Base-by-base conservation (phyloP, 257 asterid species). In the Petunia secreta region DNA sequence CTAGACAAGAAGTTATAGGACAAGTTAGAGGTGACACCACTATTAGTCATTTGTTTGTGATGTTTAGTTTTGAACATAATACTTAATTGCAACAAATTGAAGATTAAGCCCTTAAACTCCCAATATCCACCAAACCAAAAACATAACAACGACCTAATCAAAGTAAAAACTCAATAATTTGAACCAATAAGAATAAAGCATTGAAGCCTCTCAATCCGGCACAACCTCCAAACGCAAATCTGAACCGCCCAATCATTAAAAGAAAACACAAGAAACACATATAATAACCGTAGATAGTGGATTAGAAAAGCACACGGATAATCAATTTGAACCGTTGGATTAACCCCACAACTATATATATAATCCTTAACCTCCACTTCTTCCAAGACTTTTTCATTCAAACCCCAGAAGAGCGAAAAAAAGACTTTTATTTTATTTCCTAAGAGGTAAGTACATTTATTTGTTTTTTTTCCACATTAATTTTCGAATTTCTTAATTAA, bases 251-350 rank as follows among this genome's bases (percentile, higher is more conserved):
- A 83, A 55, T 80, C 8, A 8, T 41, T n/a, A 11, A 13, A 48
- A 85, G 88, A 88, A 91, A 93, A 83, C 98, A 91, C 98, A 90
- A 79, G 53, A 8, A 57, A 4, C 43, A 65, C 79, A 58, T 82
- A 55, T 74, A 41, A 1, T 15, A 16, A 8, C 88, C 97, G 93
- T 91, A 48, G 90, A 87, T 91, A 65, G 63, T 46, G 60, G 63
- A 76, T 43, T 34, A 15, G 37, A 60, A 68, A 80, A 87, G 62
- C 89, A 82, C 90, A 80, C 75, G 77, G 84, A 85, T 78, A 44
- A 6, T 50, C 34, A 83, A 74, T 89, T 54, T 60, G 75, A 83
- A 64, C 95, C 97, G 91, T 92, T 75, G 14, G 91, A 89, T 86
- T 77, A 5, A 1, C 25, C 68, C 75, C 40, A 16, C 63, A 67